Conservation (phyloP, 441 rosid species). For the Pelargonium cotyledonis region DNA sequence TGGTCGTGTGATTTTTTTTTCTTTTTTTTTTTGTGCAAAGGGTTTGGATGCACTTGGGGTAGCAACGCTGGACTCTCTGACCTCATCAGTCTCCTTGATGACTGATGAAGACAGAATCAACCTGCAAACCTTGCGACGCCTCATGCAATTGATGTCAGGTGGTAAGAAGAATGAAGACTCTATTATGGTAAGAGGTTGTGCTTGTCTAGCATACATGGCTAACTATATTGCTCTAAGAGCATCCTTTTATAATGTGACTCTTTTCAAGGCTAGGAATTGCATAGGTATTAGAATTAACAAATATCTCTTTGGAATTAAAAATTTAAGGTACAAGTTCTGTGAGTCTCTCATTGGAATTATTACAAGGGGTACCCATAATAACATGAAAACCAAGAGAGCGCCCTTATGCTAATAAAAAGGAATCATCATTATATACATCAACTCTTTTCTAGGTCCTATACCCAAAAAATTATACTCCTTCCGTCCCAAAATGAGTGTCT, state of each 20-base stretch:
- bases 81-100: conserved; percentile 45
- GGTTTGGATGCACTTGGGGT: conserved; percentile 90
- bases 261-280: not conserved
- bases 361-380: too few species aligned
- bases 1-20: not conserved
- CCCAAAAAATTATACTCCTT: too few species aligned
- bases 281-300: not conserved
- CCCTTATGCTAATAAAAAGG: too few species aligned
- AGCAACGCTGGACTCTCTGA: conserved; percentile 61
- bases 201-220: conserved; percentile 3
- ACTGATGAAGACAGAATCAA: conserved; percentile 71
- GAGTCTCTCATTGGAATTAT: too few species aligned
- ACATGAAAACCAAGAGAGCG: too few species aligned
- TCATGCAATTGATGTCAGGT: conserved; percentile 59
- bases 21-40: conserved; percentile 28
- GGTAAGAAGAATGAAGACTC: conserved; percentile 29
- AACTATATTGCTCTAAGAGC: not conserved
- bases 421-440: too few species aligned
- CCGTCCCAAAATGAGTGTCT: too few species aligned
- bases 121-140: conserved; percentile 62
- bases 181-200: conserved; percentile 32
- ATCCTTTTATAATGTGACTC: not conserved
- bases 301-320: too few species aligned
- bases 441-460: too few species aligned
- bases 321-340: too few species aligned